These are phyloP conservation scores for Paspalum vaginatum DNA, from an alignment of 176 grass and related monocot species.

Conservation along the genomic window DNA sequence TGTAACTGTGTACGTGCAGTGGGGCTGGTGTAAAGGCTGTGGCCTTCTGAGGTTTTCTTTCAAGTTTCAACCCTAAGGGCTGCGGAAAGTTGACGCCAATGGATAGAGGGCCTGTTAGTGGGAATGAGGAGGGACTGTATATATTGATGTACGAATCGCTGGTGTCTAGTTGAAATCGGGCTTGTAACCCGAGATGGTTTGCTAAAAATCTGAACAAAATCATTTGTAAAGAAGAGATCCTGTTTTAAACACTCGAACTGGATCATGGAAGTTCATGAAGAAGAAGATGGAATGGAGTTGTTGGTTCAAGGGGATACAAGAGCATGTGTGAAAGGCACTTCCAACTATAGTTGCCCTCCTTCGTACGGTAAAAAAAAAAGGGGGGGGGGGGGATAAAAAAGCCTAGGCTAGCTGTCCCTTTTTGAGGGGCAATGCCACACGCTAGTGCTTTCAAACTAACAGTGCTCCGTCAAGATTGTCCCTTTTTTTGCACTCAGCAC, in stretches of 20 bases:
- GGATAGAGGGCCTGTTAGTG: too few relatives aligned
- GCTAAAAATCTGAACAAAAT: neutral
- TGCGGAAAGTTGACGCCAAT: too few relatives aligned
- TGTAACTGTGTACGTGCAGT: neutral
- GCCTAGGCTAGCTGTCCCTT: slow-evolving; percentile 3
- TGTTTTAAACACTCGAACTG: neutral
- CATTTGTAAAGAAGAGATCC: neutral
- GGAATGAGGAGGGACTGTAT: too few relatives aligned
- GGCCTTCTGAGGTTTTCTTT: neutral
- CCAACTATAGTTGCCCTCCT: neutral
- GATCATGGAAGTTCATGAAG: neutral
- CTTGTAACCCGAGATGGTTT: too few relatives aligned
- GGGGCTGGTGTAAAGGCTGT: neutral
- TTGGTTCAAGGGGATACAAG: neutral
- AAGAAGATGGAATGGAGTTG: too few relatives aligned
- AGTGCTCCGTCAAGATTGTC: neutral
- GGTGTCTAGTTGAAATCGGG: too few relatives aligned
- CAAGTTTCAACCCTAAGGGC: too few relatives aligned
- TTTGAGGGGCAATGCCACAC: neutral
- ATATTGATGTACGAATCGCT: too few relatives aligned
- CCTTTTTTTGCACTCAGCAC: neutral
- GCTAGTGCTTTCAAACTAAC: neutral
- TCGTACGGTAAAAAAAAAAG: neutral
- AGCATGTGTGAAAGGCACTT: neutral
- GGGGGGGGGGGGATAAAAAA: too few relatives aligned